phyloP scores from a whole-genome alignment of 768 basidiomycete genomes.

The Sistotremastrum suecicum region DNA sequence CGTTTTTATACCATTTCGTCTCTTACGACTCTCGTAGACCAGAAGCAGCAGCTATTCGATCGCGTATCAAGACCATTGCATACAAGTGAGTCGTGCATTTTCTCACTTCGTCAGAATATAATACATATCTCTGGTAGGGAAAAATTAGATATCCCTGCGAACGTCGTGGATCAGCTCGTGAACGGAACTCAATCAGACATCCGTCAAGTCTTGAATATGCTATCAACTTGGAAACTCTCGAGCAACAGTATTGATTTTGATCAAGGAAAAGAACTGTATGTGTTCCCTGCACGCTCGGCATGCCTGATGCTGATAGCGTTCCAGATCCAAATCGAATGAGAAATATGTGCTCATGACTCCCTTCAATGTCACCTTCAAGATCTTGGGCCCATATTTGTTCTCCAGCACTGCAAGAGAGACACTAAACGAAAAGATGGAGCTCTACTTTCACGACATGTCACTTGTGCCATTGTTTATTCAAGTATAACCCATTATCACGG shows the following conservation, averaged over 20 bases:
- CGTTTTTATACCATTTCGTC: not conserved
- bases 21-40: constrained; percentile 38
- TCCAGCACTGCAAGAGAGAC: constrained; percentile 68
- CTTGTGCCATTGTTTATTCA: constrained; percentile 94
- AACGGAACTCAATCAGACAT: constrained; percentile 87
- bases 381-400: constrained; percentile 87
- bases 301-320: not conserved
- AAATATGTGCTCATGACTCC: constrained; percentile 86
- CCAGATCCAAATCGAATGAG: constrained; percentile 77
- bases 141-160: constrained; percentile 81
- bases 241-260: constrained; percentile 76
- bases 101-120: not conserved
- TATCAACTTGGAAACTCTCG: constrained; percentile 93
- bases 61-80: constrained; percentile 73
- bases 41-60: constrained; percentile 59
- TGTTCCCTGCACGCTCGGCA: constrained; percentile 6
- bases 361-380: constrained; percentile 79
- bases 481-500: constrained; percentile 25
- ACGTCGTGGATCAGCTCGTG: constrained; percentile 87
- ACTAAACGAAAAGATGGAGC: constrained; percentile 82
- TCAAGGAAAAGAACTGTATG: constrained; percentile 81
- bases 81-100: constrained; percentile 53
- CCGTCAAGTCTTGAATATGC: constrained; percentile 93
- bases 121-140: constrained; percentile 37
- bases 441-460: constrained; percentile 93